Percentiles rank a stretch among this genome's conserved stretches.
Evolutionary conservation across 2,329 filamentous ascomycete genomes (phyloP).

Genomic region (Alternaria sp.): DNA sequence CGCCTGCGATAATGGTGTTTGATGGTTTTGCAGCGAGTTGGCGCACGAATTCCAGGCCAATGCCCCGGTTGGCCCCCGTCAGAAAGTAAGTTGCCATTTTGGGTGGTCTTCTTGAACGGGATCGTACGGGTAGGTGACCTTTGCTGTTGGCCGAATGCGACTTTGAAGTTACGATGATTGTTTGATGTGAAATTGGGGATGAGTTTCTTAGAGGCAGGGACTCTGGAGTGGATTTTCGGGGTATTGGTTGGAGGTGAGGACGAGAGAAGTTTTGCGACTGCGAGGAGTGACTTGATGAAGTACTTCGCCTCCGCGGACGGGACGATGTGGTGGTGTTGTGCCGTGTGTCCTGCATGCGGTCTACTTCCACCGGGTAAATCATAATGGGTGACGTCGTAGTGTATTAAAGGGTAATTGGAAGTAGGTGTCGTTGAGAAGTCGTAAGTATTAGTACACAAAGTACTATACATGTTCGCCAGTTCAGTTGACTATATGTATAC

Average conservation of each 20-base stretch:
- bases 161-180: constrained; percentile 7
- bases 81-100: constrained; percentile 46
- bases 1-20: constrained; percentile 53
- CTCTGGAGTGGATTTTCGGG: background rate
- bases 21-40: constrained; percentile 39
- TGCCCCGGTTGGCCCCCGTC: constrained; percentile 44
- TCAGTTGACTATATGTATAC: constrained; percentile 14
- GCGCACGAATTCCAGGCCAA: constrained; percentile 43
- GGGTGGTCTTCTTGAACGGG: background rate
- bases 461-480: background rate
- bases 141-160: background rate
- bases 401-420: background rate
- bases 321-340: constrained; percentile 5
- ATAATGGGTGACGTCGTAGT: constrained; percentile 10
- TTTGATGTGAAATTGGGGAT: constrained; percentile 10
- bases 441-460: background rate
- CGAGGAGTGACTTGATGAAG: constrained; percentile 12
- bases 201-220: constrained; percentile 4
- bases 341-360: constrained; percentile 11
- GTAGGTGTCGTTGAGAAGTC: background rate
- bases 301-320: constrained; percentile 19
- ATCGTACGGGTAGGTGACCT: background rate
- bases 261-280: constrained; percentile 20
- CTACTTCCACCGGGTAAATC: constrained; percentile 24
- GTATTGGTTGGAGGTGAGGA: constrained; percentile 6